Conservation (phyloP, 176 grass and related monocot genomes). For the Lolium perenne region DNA sequence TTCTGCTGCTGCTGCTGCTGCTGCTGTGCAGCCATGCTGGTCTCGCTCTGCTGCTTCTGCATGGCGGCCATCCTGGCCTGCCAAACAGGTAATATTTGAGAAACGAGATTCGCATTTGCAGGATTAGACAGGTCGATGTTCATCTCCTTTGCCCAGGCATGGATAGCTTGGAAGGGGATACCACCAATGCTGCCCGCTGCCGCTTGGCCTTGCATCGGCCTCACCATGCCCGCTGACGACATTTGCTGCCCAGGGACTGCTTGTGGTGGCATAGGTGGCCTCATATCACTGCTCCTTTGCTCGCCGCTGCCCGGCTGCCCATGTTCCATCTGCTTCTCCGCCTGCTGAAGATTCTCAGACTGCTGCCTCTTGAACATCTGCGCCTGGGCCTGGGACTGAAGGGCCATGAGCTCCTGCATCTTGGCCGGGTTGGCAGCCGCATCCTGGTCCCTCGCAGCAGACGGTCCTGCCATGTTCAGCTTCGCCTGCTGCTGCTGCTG, state of each 20-base stretch:
- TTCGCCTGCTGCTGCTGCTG: constrained; percentile 61
- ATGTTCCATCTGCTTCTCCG: constrained; percentile 65
- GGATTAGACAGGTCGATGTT: constrained; percentile 91
- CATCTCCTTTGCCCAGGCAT: constrained; percentile 87
- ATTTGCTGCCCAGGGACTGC: constrained; percentile 54
- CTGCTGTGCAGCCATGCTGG: constrained; percentile 56
- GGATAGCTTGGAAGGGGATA: constrained; percentile 77
- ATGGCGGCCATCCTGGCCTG: constrained; percentile 67
- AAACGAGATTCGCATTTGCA: constrained; percentile 72
- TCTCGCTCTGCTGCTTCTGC: constrained; percentile 76
- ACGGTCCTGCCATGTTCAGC: constrained; percentile 53
- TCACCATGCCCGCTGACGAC: constrained; percentile 51
- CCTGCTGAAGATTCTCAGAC: constrained; percentile 54
- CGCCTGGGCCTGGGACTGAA: constrained; percentile 52
- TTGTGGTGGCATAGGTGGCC: constrained; percentile 60
- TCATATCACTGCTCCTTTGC: constrained; percentile 72
- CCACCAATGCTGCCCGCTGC: constrained; percentile 40
- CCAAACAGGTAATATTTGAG: constrained; percentile 78
- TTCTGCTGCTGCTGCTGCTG: constrained; percentile 51
- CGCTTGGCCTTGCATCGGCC: constrained; percentile 53
- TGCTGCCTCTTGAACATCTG: constrained; percentile 60
- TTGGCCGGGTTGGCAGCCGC: constrained; percentile 59
- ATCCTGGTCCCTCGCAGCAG: constrained; percentile 63
- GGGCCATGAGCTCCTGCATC: constrained; percentile 82
- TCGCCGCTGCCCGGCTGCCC: constrained; percentile 42